These are phyloP conservation scores for Annona cherimola DNA, from an alignment of 164 flowering plant species.

Conservation along the genomic window DNA sequence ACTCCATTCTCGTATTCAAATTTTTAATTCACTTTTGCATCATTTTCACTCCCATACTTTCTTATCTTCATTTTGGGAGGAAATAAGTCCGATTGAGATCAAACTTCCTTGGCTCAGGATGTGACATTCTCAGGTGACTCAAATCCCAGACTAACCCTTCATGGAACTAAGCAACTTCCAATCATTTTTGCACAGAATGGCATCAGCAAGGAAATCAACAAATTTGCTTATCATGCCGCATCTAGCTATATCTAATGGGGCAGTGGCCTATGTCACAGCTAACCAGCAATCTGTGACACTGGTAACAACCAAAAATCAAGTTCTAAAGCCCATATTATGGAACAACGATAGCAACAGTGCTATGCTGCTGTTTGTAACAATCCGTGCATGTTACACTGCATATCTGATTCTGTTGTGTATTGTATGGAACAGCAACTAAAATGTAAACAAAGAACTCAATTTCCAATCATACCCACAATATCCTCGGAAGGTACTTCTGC, in stretches of 20 bases:
- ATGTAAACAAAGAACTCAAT: neutral
- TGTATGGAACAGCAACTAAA: neutral
- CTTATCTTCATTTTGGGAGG: neutral
- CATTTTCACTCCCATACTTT: neutral
- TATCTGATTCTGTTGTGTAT: neutral
- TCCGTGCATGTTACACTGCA: neutral
- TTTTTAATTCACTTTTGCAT: too few species aligned
- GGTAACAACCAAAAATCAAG: too few species aligned
- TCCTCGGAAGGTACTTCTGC: constrained; percentile 71
- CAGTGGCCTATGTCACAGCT: neutral
- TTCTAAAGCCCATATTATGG: too few species aligned
- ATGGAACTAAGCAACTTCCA: neutral
- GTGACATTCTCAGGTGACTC: neutral
- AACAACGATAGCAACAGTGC: too few species aligned
- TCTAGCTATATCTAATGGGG: neutral
- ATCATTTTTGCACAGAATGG: neutral
- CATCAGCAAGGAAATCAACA: too few species aligned
- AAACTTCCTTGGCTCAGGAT: neutral
- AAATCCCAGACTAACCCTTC: too few species aligned
- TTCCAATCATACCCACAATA: constrained; percentile 55
- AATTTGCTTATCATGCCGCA: neutral
- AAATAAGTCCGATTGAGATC: neutral
- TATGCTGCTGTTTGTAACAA: neutral
- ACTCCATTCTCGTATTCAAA: too few species aligned
- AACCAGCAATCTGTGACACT: neutral